Evolutionary conservation across 371 early-diverging fungal genomes (phyloP), one percentile per base, ranked within the genome.

Genomic region (Mortierella sp.): DNA sequence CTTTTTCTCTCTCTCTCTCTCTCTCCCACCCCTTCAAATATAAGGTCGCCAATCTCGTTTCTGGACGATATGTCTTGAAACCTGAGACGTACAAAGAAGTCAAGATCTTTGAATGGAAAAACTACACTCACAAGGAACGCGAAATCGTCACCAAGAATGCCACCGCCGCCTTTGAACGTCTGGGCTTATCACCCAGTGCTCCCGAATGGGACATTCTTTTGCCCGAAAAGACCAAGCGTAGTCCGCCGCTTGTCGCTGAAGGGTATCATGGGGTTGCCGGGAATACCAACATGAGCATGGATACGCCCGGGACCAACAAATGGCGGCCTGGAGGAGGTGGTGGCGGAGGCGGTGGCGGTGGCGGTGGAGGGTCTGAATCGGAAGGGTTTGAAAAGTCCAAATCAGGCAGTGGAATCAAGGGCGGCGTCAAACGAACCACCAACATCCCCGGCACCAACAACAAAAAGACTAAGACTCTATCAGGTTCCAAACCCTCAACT

Each of bases 51-150:
- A 63, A 55, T 8, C 48, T 25, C 17, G 63, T 47, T 22, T 65
- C 67, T 41, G 72, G 71, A 12, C 67, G 71, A 24, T 88, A 84
- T 82, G 46, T 79, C 16, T 67, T 89, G 44, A 74, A 60, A 54
- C 78, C 81, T 7, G 84, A 83, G 51, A 69, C 84, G 8, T 89
- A 82, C 63, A 78, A 63, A 40, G 82, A 83, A 39, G 81, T 89
- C 28, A 71, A 81, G 48, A 80, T 87, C 13, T 81, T 79, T 48
- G 79, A 81, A 43, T 89, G 89, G 89, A 77, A 69, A n/a, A 73
- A 57, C 27, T 87, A 86, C 56, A 80, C 71, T 24, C 77, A 73
- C 29, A 79, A 78, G 57, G 81, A 81, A 46, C 64, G 82, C 14
- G 79, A 78, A 27, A 53, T 61, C 45, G 89, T 82, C 1, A 57